Evolutionary conservation across 352 stramenopile species (phyloP).

Genomic region (Globisporangium echinulatum): DNA sequence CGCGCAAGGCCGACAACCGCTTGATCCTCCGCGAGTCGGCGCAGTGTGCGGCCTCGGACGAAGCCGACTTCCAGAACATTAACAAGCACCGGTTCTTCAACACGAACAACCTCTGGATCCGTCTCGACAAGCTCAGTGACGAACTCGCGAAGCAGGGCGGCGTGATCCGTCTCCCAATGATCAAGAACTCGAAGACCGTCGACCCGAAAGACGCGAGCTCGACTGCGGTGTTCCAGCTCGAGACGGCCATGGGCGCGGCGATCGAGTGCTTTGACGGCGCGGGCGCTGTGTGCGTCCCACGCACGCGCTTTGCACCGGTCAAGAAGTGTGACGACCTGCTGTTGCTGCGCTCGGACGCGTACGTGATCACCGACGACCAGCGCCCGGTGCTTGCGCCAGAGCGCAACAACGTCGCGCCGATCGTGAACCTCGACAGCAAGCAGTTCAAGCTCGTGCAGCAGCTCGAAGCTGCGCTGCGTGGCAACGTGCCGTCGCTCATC

Average conservation of each 20-base stretch:
- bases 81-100: constrained; percentile 88
- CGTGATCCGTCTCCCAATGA: constrained; percentile 82
- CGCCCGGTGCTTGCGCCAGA: constrained; percentile 93
- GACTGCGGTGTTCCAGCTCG: constrained; percentile 81
- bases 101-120: constrained; percentile 89
- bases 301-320: constrained; percentile 83
- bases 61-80: constrained; percentile 84
- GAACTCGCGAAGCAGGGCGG: constrained; percentile 72
- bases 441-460: constrained; percentile 98
- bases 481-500: constrained; percentile 94
- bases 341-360: constrained; percentile 96
- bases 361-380: constrained; percentile 95
- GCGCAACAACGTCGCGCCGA: constrained; percentile 91
- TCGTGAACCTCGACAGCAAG: constrained; percentile 95
- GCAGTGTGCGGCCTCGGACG: constrained; percentile 82
- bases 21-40: constrained; percentile 93
- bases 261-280: constrained; percentile 86
- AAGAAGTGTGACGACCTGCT: constrained; percentile 87
- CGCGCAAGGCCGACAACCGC: constrained; percentile 87
- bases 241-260: constrained; percentile 83
- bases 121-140: constrained; percentile 80
- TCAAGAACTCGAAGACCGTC: constrained; percentile 86
- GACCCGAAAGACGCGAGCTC: constrained; percentile 83
- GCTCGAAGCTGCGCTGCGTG: constrained; percentile 90
- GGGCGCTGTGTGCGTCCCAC: constrained; percentile 83